Conservation (phyloP, 2,329 filamentous ascomycete genomes). For the Scedosporium minutisporum region DNA sequence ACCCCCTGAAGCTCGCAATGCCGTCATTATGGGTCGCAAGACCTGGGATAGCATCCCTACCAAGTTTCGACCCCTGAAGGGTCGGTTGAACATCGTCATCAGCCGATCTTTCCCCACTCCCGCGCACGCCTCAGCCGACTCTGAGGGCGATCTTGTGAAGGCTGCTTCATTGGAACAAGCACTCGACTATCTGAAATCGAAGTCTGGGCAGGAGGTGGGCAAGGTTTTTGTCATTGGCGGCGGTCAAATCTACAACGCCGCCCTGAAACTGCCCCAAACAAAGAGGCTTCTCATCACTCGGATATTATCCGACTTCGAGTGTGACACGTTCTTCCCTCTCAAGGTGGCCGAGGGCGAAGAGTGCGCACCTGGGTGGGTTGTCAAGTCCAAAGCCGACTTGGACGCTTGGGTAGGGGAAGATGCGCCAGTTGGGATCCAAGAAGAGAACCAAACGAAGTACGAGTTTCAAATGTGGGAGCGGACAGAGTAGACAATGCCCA, state of each 20-base stretch:
- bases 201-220: constrained; percentile 30
- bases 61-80: constrained; percentile 68
- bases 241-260: constrained; percentile 69
- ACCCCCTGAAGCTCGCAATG: constrained; percentile 41
- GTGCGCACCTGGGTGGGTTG: constrained; percentile 40
- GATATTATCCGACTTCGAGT: constrained; percentile 60
- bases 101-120: constrained; percentile 36
- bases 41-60: constrained; percentile 87
- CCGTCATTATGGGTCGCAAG: constrained; percentile 94
- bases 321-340: constrained; percentile 67
- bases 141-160: constrained; percentile 38
- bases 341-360: constrained; percentile 29
- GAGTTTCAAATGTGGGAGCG: constrained; percentile 69
- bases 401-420: constrained; percentile 58
- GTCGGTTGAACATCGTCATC: constrained; percentile 74
- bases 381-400: constrained; percentile 40
- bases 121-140: constrained; percentile 8
- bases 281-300: constrained; percentile 60
- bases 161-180: constrained; percentile 50
- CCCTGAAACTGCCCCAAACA: constrained; percentile 49
- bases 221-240: constrained; percentile 84
- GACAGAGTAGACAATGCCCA: constrained; percentile 16
- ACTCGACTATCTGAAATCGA: constrained; percentile 32
- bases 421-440: constrained; percentile 43
- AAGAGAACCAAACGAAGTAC: constrained; percentile 56